Base-by-base conservation (phyloP, 2,329 filamentous ascomycete genomes). In the Coleophoma eucalyptorum region DNA sequence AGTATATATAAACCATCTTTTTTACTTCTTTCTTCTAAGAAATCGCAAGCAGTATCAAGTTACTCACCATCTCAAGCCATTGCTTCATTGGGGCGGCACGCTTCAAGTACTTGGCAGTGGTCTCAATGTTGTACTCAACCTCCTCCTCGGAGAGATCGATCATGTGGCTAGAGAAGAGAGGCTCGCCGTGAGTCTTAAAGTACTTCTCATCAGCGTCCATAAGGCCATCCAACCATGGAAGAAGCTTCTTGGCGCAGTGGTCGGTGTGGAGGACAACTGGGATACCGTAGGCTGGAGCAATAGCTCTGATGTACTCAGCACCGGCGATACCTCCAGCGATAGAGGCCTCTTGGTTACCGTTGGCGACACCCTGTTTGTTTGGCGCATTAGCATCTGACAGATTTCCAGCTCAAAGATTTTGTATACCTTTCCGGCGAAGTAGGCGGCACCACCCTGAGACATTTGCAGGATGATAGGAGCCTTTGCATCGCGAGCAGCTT, bases 201-300 rank as follows among this genome's bases (percentile, higher is more conserved):
- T 92, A 93, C 54, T 78, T 80, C 84, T 97, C 94, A 67, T 97
- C 94, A 63, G 86, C 93, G 58, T 94, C 91, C 63, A 97, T 75
- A 86, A 97, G 92, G 70, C 92, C 92, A 68, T 97, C 92, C 70
- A 97, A 79, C 93, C 93, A 97, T 56, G 94, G 94, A 51, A 97
- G 86, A 53, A 97, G 90, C 86, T 97, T 97, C 89, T 97, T 97
- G 70, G 94, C 93, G 76, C 93, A 96, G 81, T 97, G 94, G 73
- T 99, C 94, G 69, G 93, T 95, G 84, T 97, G 92, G 54, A 97
- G 85, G 65, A 97, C 79, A 62, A 96, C 90, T 66, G 93, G 93
- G 60, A 97, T 77, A 63, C 87, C 90, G 75, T 99, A 99, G 62
- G 81, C 63, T 55, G 93, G 90, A 48, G 94, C 90, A 65, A 97